A percentile compares a stretch with the other conserved stretches of the same genome.
phyloP scores from a whole-genome alignment of 257 asterid species.

The Plantago ovata region DNA sequence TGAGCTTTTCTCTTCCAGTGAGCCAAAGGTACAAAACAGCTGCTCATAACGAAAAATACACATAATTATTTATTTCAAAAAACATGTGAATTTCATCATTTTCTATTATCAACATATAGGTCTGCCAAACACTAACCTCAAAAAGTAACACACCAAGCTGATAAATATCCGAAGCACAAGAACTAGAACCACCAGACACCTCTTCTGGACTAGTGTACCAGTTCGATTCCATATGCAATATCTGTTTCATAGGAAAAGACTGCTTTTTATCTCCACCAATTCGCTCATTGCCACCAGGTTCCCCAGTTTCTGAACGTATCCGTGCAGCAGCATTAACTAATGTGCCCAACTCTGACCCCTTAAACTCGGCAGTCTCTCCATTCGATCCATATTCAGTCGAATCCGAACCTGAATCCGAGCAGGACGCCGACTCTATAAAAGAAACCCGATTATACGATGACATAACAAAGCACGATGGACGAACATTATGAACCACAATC shows the following conservation, averaged over 20 bases:
- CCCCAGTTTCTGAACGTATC: conserved; percentile 37
- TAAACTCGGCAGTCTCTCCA: conserved; percentile 39
- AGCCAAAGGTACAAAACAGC: conserved; percentile 72
- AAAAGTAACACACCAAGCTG: conserved; percentile 91
- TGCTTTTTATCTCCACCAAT: conserved; percentile 46
- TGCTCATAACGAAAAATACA: conserved; percentile 36
- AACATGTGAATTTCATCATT: not conserved
- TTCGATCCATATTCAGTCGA: conserved; percentile 53
- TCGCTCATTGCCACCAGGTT: conserved; percentile 29
- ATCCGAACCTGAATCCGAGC: conserved; percentile 73
- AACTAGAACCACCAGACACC: conserved; percentile 41
- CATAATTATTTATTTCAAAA: conserved; percentile 8
- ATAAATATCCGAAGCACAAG: conserved; percentile 82
- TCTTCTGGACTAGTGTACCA: conserved; percentile 92
- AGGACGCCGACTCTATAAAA: conserved; percentile 81
- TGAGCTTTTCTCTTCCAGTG: conserved; percentile 65
- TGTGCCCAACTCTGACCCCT: conserved; percentile 31
- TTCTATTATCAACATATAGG: not conserved
- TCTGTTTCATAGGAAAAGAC: conserved; percentile 78
- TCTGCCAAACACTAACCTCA: conserved; percentile 51
- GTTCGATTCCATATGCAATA: conserved; percentile 71
- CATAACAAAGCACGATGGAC: conserved; percentile 92
- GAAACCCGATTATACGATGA: conserved; percentile 75
- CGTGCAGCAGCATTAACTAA: conserved; percentile 30
- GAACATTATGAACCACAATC: conserved; percentile 66